Evolutionary conservation across 1,284 basidiomycete species (phyloP).

Genomic region (Ustilago lituana): DNA sequence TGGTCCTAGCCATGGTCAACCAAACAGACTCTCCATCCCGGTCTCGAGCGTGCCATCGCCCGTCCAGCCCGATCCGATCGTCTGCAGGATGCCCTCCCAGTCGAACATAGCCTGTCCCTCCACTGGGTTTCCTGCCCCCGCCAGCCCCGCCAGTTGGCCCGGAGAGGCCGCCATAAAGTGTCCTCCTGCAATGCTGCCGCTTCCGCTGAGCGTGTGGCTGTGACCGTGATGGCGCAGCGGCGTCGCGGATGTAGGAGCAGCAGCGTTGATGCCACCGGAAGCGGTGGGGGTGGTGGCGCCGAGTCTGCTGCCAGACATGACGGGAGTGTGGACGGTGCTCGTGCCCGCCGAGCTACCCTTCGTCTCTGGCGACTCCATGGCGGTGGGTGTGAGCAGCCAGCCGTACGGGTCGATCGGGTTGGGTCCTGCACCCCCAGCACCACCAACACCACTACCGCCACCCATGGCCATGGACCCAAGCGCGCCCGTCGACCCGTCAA

Average conservation of each 20-base stretch:
- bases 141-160: slow-evolving; percentile 12
- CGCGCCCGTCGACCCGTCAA: not conserved
- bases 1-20: not conserved
- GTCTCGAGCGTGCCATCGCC: slow-evolving; percentile 46
- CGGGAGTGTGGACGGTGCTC: slow-evolving; percentile 31
- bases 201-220: slow-evolving; percentile 10
- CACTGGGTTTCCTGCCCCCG: not conserved
- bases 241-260: not conserved
- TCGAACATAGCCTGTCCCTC: slow-evolving; percentile 40
- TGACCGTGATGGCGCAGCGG: slow-evolving; percentile 24
- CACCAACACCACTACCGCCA: not conserved
- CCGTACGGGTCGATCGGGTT: slow-evolving; percentile 50
- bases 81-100: slow-evolving; percentile 48
- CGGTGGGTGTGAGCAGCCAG: slow-evolving; percentile 45
- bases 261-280: not conserved
- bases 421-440: not conserved
- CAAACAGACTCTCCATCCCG: slow-evolving; percentile 45
- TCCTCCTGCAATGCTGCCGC: not conserved
- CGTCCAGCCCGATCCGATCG: slow-evolving; percentile 46
- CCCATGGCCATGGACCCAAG: slow-evolving; percentile 6
- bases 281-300: slow-evolving; percentile 6
- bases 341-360: slow-evolving; percentile 14
- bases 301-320: slow-evolving; percentile 8
- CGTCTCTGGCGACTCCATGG: slow-evolving; percentile 32
- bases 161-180: slow-evolving; percentile 27